Conservation (phyloP, 1,284 basidiomycete species). For the Puccinia sorghi region DNA sequence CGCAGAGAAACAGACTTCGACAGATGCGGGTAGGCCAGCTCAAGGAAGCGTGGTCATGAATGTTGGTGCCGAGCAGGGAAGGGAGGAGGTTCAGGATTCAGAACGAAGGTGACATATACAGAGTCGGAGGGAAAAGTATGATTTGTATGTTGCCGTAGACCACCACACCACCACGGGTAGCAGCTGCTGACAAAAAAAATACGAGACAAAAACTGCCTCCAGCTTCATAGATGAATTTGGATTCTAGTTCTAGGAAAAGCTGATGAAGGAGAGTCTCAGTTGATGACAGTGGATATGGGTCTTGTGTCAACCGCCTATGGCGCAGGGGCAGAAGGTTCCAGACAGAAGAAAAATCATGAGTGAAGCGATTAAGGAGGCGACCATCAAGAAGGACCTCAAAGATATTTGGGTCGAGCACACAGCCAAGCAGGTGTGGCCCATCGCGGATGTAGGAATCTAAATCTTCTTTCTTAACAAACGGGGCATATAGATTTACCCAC, state of each 20-base stretch:
- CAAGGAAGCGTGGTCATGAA: conserved; percentile 5
- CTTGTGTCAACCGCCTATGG: conserved; percentile 1
- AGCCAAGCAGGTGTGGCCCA: conserved; percentile 6
- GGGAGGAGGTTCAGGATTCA: background rate
- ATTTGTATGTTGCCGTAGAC: conserved; percentile 2
- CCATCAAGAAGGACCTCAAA: background rate
- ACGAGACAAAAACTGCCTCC: too few relatives aligned
- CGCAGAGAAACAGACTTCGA: conserved; percentile 4
- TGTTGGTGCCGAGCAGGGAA: conserved; percentile 9
- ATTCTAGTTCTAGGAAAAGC: background rate
- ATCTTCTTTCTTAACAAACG: background rate
- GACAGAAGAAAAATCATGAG: background rate
- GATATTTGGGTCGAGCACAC: background rate
- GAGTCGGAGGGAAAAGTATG: conserved; percentile 29
- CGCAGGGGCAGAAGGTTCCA: background rate
- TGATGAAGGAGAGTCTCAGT: background rate
- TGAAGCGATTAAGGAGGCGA: background rate
- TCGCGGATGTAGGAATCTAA: conserved; percentile 4
- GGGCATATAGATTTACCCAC: background rate
- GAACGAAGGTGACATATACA: background rate
- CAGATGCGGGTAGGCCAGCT: conserved; percentile 6
- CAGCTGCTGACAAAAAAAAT: too few relatives aligned
- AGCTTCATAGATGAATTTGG: too few relatives aligned
- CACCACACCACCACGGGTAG: too few relatives aligned
- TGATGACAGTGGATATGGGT: background rate